Percentiles rank a stretch among this genome's conserved stretches.
phyloP scores from a whole-genome alignment of 1,284 basidiomycete species.

The Neonothopanus nambi region DNA sequence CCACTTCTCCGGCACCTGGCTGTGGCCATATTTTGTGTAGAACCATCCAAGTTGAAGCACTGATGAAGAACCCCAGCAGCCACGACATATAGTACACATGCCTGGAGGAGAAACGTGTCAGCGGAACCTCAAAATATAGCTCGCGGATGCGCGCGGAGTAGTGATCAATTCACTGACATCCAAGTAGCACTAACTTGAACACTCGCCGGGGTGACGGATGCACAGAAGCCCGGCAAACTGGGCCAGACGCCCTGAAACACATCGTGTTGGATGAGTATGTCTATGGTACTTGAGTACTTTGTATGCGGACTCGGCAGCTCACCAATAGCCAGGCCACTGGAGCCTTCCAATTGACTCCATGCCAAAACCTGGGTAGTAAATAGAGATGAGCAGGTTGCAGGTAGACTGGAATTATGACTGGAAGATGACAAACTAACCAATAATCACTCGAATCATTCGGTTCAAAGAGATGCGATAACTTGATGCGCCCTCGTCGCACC shows the following conservation, averaged over 20 bases:
- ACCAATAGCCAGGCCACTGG: conserved; percentile 31
- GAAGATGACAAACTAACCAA: conserved; percentile 21
- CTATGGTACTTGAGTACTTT: background rate
- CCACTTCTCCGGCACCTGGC: conserved; percentile 26
- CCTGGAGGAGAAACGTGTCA: conserved; percentile 14
- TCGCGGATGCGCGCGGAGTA: background rate
- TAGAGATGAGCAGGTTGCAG: background rate
- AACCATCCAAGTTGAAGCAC: conserved; percentile 23
- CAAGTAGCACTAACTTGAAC: conserved; percentile 24
- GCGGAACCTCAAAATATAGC: background rate
- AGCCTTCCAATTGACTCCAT: conserved; percentile 32
- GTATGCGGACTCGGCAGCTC: conserved; percentile 1
- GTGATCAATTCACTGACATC: conserved; percentile 30
- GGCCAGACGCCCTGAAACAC: conserved; percentile 29
- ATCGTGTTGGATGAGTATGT: background rate
- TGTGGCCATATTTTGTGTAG: conserved; percentile 28
- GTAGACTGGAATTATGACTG: background rate
- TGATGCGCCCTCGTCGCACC: conserved; percentile 24
- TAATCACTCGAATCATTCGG: conserved; percentile 28
- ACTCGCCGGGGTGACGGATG: conserved; percentile 21
- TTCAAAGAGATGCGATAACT: conserved; percentile 29
- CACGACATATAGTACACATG: conserved; percentile 32
- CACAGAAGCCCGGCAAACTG: conserved; percentile 30
- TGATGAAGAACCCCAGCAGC: conserved; percentile 29
- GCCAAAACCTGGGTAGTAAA: conserved; percentile 23